Evolutionary conservation across 257 asterid species (phyloP).

Genomic region (Avicennia marina): DNA sequence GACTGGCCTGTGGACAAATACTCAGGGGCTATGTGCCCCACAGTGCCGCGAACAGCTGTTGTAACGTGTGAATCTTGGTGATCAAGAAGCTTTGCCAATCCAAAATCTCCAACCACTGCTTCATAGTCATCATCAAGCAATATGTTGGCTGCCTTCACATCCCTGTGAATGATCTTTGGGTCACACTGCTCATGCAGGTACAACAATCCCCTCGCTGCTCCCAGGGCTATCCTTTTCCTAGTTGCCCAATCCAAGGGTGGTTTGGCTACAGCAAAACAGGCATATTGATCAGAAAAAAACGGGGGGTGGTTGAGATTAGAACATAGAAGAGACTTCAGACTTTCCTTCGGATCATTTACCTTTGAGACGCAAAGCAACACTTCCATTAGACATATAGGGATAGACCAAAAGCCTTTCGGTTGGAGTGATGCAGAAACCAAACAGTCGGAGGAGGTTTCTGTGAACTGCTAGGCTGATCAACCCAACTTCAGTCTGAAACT

Average conservation of each 20-base stretch:
- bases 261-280: constrained; percentile 36
- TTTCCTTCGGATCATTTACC: constrained; percentile 29
- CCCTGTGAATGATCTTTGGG: constrained; percentile 94
- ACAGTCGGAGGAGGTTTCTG: constrained; percentile 73
- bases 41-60: constrained; percentile 96
- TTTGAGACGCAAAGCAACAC: constrained; percentile 90
- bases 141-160: constrained; percentile 97
- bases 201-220: constrained; percentile 91
- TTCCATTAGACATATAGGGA: constrained; percentile 95
- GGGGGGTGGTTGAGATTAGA: not conserved
- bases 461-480: constrained; percentile 97
- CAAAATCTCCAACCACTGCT: constrained; percentile 95
- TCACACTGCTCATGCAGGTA: constrained; percentile 96
- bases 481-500: constrained; percentile 90
- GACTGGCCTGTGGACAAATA: constrained; percentile 97
- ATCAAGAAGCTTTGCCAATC: constrained; percentile 92
- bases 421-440: constrained; percentile 75
- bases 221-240: constrained; percentile 78
- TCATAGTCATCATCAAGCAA: constrained; percentile 83
- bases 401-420: constrained; percentile 77
- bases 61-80: constrained; percentile 89
- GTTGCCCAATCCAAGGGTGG: constrained; percentile 86
- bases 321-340: not conserved
- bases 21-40: constrained; percentile 95
- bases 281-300: not conserved